A percentile compares a stretch with the other conserved stretches of the same genome.
phyloP scores from a whole-genome alignment of 164 flowering plant species.

The Piper betle region DNA sequence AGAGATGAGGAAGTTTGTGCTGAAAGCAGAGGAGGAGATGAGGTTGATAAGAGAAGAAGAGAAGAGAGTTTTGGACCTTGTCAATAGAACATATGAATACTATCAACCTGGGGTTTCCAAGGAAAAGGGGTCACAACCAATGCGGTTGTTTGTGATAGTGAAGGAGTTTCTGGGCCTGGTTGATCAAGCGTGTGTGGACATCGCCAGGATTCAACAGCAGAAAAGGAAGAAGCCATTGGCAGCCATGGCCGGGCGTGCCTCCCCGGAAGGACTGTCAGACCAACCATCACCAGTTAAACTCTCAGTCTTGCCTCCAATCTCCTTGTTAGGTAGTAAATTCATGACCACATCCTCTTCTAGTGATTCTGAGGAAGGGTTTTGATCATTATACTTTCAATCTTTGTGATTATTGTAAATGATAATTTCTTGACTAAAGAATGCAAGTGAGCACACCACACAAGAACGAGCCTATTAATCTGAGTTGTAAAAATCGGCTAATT shows the following conservation, averaged over 20 bases:
- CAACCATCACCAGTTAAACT: slow-evolving; percentile 17
- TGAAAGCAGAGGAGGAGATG: slow-evolving; percentile 45
- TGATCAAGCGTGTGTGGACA: slow-evolving; percentile 50
- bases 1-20: slow-evolving; percentile 53
- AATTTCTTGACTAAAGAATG: no score
- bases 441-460: no score
- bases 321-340: slow-evolving; percentile 21
- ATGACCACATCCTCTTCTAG: slow-evolving; percentile 13
- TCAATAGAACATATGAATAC: slow-evolving; percentile 57
- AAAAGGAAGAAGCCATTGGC: slow-evolving; percentile 12
- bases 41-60: slow-evolving; percentile 44
- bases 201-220: slow-evolving; percentile 40
- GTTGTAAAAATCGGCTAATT: no score
- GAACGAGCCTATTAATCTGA: no score
- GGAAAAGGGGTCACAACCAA: slow-evolving; percentile 26
- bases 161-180: slow-evolving; percentile 66
- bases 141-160: slow-evolving; percentile 57
- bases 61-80: slow-evolving; percentile 46
- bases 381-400: background rate
- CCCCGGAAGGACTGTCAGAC: slow-evolving; percentile 18
- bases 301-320: slow-evolving; percentile 33
- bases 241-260: slow-evolving; percentile 10
- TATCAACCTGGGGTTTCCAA: slow-evolving; percentile 52
- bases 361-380: slow-evolving; percentile 39
- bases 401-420: no score